A percentile compares a stretch with the other conserved stretches of the same genome.
phyloP scores from a whole-genome alignment of 1,139 yeast species.

The Taphrina confusa region DNA sequence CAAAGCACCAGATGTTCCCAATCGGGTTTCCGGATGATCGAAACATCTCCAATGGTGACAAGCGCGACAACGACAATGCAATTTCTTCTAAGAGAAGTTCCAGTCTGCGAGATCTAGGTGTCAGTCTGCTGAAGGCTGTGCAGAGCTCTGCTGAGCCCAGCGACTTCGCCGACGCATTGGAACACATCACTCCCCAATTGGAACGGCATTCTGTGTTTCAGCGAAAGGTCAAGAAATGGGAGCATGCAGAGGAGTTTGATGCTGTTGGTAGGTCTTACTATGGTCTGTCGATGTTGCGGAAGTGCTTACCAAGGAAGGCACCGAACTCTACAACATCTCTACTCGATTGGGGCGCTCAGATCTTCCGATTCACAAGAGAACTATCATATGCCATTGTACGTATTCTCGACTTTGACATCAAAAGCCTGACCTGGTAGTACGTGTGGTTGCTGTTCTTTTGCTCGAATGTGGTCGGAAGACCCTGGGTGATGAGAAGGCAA shows the following conservation, averaged over 20 bases:
- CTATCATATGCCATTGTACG: constrained; percentile 15
- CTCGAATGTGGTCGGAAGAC: constrained; percentile 20
- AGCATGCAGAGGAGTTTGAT: constrained; percentile 20
- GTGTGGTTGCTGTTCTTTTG: constrained; percentile 10
- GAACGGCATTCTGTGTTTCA: constrained; percentile 25
- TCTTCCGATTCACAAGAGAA: not conserved
- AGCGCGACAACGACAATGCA: not conserved
- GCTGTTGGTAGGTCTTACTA: constrained; percentile 5
- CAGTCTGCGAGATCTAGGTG: not conserved
- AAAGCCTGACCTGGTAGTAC: constrained; percentile 7
- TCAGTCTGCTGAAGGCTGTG: not conserved
- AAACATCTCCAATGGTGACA: not conserved
- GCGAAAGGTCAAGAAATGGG: constrained; percentile 12
- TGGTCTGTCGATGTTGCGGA: not conserved
- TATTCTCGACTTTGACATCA: not conserved
- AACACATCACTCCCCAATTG: constrained; percentile 15
- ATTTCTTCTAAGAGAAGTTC: not conserved
- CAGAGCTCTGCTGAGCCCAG: not conserved
- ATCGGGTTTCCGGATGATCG: too few species aligned
- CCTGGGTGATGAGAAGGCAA: not conserved
- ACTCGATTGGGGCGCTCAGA: constrained; percentile 6
- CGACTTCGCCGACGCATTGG: constrained; percentile 6
- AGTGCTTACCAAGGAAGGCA: constrained; percentile 7
- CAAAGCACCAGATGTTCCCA: too few species aligned
- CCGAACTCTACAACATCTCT: constrained; percentile 20